Conservation (phyloP, 306 rosid genomes). For the Prunus dulcis region DNA sequence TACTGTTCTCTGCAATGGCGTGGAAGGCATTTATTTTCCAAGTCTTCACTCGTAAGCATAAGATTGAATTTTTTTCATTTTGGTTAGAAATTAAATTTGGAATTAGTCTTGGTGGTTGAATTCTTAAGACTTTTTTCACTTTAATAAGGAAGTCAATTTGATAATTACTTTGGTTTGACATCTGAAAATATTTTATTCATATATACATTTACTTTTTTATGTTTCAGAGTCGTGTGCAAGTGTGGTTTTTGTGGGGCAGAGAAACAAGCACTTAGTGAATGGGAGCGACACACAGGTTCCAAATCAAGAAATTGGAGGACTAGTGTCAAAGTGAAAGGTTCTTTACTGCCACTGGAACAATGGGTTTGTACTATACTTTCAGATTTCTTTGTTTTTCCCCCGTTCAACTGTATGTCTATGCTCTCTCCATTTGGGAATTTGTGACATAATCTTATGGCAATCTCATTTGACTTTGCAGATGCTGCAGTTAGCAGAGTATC, state of each 20-base stretch:
- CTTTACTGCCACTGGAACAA: slow-evolving; percentile 94
- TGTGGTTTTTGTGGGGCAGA: slow-evolving; percentile 88
- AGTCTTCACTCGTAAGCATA: slow-evolving; percentile 92
- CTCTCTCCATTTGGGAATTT: neutral
- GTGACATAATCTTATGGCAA: slow-evolving; percentile 14
- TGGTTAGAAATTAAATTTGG: neutral
- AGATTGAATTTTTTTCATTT: neutral
- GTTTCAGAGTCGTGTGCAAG: slow-evolving; percentile 88
- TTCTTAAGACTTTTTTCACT: neutral
- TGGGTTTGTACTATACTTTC: slow-evolving; percentile 65
- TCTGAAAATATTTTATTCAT: slow-evolving; percentile 2
- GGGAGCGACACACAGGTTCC: slow-evolving; percentile 97
- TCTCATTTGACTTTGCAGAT: slow-evolving; percentile 58
- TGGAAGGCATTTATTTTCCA: slow-evolving; percentile 94
- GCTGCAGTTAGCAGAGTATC: slow-evolving; percentile 94
- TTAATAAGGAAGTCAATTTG: neutral
- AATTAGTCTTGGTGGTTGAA: neutral
- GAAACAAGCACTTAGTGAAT: slow-evolving; percentile 95
- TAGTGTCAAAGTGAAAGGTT: slow-evolving; percentile 84
- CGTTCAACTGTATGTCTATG: neutral
- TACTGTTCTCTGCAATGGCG: slow-evolving; percentile 85
- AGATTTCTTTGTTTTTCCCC: neutral
- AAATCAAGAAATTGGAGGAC: slow-evolving; percentile 90
- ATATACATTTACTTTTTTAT: slow-evolving; percentile 21
- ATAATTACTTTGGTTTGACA: neutral